phyloP scores from a whole-genome alignment of 345 rosid species.

The Psidium friedrichsthalianum region DNA sequence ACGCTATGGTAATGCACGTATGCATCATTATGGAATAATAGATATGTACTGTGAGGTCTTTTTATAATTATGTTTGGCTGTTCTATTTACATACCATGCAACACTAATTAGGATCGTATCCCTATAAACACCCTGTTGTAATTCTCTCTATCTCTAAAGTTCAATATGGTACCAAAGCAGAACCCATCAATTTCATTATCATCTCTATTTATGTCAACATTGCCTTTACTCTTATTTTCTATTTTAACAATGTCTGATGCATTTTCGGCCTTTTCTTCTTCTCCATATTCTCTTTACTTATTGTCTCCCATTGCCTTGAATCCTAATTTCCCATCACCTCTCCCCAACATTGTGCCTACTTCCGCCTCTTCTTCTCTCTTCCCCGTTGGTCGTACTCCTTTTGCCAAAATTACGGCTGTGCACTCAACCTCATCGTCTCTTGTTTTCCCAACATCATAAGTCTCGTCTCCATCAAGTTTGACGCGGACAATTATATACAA shows the following conservation, averaged over 20 bases:
- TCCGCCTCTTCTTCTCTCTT: no score
- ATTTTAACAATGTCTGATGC: not conserved
- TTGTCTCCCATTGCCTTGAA: not conserved
- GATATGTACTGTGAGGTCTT: not conserved
- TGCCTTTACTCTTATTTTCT: not conserved
- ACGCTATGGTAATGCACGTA: not conserved
- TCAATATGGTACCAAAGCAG: not conserved
- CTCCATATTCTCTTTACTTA: not conserved
- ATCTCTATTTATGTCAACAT: not conserved
- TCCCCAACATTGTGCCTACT: no score
- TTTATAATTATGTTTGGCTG: not conserved
- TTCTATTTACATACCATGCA: not conserved
- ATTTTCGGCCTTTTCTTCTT: not conserved
- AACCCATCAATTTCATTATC: not conserved
- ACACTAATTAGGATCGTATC: not conserved
- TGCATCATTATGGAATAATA: no score
- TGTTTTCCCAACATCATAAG: not conserved
- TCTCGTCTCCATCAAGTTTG: not conserved
- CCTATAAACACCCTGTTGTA: rapidly evolving
- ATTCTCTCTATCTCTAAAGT: not conserved
- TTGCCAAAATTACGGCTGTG: not conserved
- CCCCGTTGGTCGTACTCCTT: not conserved
- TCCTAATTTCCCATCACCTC: not conserved
- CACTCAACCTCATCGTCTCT: not conserved
- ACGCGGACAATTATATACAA: not conserved